Conservation (phyloP, 208 protist species). For the Leishmania mexicana region DNA sequence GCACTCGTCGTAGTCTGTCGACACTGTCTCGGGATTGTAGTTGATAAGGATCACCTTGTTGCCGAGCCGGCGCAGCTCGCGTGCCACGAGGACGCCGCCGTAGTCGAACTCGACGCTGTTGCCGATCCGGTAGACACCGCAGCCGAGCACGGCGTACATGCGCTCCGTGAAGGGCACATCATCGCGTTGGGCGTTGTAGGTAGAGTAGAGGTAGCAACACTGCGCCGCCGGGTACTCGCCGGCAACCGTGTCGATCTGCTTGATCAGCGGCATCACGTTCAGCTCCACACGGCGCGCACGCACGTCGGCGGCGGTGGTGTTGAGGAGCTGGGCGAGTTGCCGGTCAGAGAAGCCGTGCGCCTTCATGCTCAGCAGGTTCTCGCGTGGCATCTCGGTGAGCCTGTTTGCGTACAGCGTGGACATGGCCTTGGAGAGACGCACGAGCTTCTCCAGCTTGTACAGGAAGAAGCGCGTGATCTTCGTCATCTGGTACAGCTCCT, state of each 20-base stretch:
- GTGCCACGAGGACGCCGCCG: constrained; percentile 95
- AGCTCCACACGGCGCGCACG: constrained; percentile 62
- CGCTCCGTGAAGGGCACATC: constrained; percentile 85
- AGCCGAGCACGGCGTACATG: constrained; percentile 95
- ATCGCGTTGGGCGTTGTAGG: constrained; percentile 93
- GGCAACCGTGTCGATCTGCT: constrained; percentile 98
- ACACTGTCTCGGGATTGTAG: constrained; percentile 99
- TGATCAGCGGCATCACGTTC: constrained; percentile 92
- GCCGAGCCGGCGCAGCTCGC: constrained; percentile 93
- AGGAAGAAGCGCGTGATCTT: constrained; percentile 98
- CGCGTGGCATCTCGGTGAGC: constrained; percentile 45
- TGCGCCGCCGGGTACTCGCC: constrained; percentile 97
- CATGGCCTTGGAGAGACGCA: constrained; percentile 48
- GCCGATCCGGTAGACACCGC: constrained; percentile 98
- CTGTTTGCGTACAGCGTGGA: constrained; percentile 36
- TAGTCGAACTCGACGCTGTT: constrained; percentile 98
- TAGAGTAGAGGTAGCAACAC: constrained; percentile 96
- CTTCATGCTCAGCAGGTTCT: constrained; percentile 84
- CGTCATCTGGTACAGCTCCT: constrained; percentile 93
- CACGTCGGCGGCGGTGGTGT: constrained; percentile 53
- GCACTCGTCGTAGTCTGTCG: constrained; percentile 97
- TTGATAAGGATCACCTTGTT: constrained; percentile 98
- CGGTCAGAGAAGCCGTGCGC: constrained; percentile 95
- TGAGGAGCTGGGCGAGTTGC: constrained; percentile 86
- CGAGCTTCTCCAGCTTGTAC: constrained; percentile 95